Base-by-base conservation (phyloP, 2,329 filamentous ascomycete genomes). In the Exophiala aquamarina region DNA sequence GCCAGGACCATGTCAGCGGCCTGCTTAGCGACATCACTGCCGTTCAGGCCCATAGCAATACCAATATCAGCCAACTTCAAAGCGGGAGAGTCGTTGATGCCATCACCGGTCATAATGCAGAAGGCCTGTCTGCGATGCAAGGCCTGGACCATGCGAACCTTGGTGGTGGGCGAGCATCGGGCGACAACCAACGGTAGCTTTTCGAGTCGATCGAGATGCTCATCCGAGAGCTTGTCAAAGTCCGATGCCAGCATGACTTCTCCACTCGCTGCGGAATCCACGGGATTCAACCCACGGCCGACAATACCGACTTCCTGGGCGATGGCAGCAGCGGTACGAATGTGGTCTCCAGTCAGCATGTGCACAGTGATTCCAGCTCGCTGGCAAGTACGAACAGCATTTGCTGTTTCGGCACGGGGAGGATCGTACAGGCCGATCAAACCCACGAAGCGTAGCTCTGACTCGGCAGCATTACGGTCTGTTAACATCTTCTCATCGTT, bases 371-470 rank as follows among this genome's bases (percentile, higher is more conserved):
- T 89, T 40, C 87, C 87, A 19, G 87, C 87, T 36, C 76, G 76
- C 44, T 85, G 80, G 60, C 86, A 89, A 61, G 85, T 78, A 17
- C 73, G 73, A 48, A 91, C 87, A 5, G 87, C 83, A 1, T 75
- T 77, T 17, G 84, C 86, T 1, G 89, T 90, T 69, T 94, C 89
- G 2, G 82, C 80, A 2, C 89, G 87, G 45, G 89, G 89, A 3
- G 89, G 89, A 58, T 95, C 89, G 63, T 93, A 92, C 54, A 95
- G 85, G 46, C 89, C 89, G 39, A 87, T 84, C 8, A 95, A 77
- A n/a, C 90, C 91, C 11, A 88, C 78, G 52, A 94, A 87, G 3
- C 76, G 78, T 23, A 95, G 78, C 21, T 80, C 74, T 28, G 69
- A 67, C 61, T 91, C 87, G 14, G 88, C 76, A 2, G 70, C 64